Percentiles rank a stretch among this genome's conserved stretches.
Conservation (phyloP, 2,329 filamentous ascomycete species). For the Fusarium udum region DNA sequence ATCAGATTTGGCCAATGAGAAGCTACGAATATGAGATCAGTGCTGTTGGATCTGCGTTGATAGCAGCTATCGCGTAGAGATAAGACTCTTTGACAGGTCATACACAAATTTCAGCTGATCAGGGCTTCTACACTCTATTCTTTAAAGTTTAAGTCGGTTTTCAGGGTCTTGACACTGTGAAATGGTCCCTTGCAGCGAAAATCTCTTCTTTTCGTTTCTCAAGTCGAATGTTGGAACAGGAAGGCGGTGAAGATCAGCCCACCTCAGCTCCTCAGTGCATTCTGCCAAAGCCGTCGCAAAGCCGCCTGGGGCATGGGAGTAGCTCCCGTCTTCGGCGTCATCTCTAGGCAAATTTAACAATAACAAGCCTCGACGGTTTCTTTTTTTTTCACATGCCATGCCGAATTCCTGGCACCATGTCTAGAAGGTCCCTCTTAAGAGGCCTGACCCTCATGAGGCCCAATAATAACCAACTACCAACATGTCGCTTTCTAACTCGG, state of each 20-base stretch:
- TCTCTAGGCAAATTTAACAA: conserved; percentile 21
- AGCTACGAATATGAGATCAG: conserved; percentile 18
- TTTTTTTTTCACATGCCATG: conserved; percentile 15
- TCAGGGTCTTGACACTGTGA: neutral
- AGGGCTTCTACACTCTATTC: neutral
- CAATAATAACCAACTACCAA: neutral
- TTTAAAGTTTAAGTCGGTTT: neutral
- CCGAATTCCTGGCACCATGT: conserved; percentile 31
- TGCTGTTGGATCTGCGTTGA: conserved; percentile 16
- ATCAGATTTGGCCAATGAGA: conserved; percentile 31
- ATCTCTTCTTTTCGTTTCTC: neutral
- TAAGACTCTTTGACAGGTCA: conserved; percentile 5
- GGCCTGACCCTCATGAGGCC: conserved; percentile 24
- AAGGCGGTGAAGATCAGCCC: conserved; percentile 39
- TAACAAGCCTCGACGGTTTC: conserved; percentile 5
- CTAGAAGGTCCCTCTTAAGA: conserved; percentile 24
- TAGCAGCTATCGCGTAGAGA: conserved; percentile 10
- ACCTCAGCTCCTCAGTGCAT: conserved; percentile 20
- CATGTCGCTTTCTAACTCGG: neutral
- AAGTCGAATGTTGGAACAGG: neutral
- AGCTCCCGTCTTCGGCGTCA: conserved; percentile 32
- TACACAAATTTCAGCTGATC: conserved; percentile 19
- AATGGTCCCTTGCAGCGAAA: neutral
- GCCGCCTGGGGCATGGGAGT: neutral
- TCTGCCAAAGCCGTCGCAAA: conserved; percentile 33